Evolutionary conservation across 164 flowering plant species (phyloP).

Genomic region (Nelumbo lutea): DNA sequence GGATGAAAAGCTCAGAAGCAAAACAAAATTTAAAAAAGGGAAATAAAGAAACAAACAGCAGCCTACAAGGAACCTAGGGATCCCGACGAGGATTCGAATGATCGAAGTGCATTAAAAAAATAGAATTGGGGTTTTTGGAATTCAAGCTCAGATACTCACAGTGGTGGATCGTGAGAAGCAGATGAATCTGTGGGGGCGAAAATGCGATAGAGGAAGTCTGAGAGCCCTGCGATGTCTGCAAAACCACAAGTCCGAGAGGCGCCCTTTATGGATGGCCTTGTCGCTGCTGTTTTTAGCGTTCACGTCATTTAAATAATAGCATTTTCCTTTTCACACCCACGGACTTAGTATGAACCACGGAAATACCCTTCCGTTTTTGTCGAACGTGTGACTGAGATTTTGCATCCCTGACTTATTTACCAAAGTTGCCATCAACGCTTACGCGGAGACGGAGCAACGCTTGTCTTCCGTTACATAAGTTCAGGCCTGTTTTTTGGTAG

Average conservation of each 20-base stretch:
- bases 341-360: not conserved
- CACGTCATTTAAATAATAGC: slow-evolving; percentile 10
- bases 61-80: not conserved
- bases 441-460: no score
- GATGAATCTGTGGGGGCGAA: slow-evolving; percentile 6
- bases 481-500: no score
- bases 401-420: no score
- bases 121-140: not conserved
- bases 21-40: no score
- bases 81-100: not conserved
- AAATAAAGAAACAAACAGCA: not conserved
- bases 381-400: not conserved
- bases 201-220: slow-evolving; percentile 7
- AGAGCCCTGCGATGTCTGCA: slow-evolving; percentile 3
- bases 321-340: slow-evolving; percentile 8
- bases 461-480: no score
- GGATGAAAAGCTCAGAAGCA: not conserved
- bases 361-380: slow-evolving; percentile 3
- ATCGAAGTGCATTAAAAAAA: not conserved
- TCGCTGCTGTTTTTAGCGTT: slow-evolving; percentile 8
- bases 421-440: no score
- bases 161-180: slow-evolving; percentile 9
- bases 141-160: not conserved
- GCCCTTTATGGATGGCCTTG: slow-evolving; percentile 17
- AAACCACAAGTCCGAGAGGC: slow-evolving; percentile 17